Evolutionary conservation across 352 stramenopile species (phyloP), one percentile per base, ranked within the genome.

Genomic region (Pythium rishiriense): DNA sequence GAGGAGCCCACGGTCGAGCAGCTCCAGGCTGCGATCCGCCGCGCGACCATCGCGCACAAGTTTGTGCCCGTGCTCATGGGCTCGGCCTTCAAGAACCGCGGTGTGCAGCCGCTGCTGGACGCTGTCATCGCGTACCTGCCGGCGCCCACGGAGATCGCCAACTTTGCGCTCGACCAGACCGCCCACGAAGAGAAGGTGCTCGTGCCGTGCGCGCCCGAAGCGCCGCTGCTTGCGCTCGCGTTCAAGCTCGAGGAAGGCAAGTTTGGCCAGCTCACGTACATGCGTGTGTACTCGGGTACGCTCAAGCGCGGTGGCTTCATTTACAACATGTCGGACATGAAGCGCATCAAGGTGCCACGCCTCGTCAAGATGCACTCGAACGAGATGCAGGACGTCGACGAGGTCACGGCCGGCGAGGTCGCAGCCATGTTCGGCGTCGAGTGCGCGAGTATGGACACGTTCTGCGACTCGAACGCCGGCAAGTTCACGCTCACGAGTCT

Each of bases 31-130:
- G 97, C 96, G 21, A 99, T 99, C 69, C 93, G 97, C 55, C 81
- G 94, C 39, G 79, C 93, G 52, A 99, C 96, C 35, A 93, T 99
- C 62, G 85, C 84, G n/a, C 98, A 98, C 73, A 96, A 96, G 66
- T 99, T 99, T 73, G 97, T 99, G 56, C 97, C 98, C 11, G 97
- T 99, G 33, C 98, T 99, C 73, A 99, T 99, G 96, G 98, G 97
- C 35, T 98, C 93, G 58, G 97, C 97, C 8, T 97, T 96, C 68
- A 97, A 97, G 79, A 99, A 99, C 83, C 98, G 98, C 48, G 96
- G 96, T 28, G 97, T 99, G 56, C 98, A 99, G 75, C 88, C 96
- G n/a, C 87, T 99, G 64, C 83, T 99, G 22, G 97, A 99, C 76
- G 97, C 88, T 35, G 97, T 99, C 14, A 62, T 99, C 45, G 85